Conservation (phyloP, 1,139 yeast genomes). For the Sugiyamaella novakii region DNA sequence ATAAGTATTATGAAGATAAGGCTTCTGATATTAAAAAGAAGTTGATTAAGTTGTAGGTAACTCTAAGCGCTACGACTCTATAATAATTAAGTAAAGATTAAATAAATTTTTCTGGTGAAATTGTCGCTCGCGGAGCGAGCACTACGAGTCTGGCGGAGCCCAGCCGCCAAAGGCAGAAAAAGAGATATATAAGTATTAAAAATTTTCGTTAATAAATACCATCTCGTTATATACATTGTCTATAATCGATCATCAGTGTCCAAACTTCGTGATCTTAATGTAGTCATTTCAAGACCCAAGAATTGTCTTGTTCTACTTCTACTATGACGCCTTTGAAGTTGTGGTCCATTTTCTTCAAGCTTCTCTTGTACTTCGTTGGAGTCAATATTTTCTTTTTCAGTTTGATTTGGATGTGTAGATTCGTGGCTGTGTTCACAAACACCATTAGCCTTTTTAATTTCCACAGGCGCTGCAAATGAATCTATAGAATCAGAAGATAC, state of each 20-base stretch:
- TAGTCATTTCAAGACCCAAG: constrained; percentile 31
- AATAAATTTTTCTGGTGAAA: too few species aligned
- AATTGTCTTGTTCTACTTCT: constrained; percentile 27
- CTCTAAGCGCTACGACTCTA: too few species aligned
- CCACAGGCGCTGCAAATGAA: too few species aligned
- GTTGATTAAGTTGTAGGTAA: constrained; percentile 26
- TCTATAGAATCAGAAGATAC: too few species aligned
- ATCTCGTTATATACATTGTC: constrained; percentile 8
- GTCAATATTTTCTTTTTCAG: background rate
- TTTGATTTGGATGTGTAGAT: background rate
- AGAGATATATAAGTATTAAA: too few species aligned
- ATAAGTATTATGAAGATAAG: constrained; percentile 24
- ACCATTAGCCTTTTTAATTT: too few species aligned
- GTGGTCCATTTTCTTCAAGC: background rate
- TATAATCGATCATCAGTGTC: constrained; percentile 30
- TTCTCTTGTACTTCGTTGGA: background rate
- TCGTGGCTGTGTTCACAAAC: too few species aligned
- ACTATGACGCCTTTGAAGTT: constrained; percentile 24
- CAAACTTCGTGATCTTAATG: constrained; percentile 29
- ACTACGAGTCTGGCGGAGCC: too few species aligned
- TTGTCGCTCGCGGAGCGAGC: too few species aligned
- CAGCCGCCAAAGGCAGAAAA: too few species aligned
- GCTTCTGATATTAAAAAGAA: constrained; percentile 20
- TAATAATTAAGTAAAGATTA: too few species aligned
- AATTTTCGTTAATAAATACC: too few species aligned